Conservation (phyloP, 2,329 filamentous ascomycete genomes). For the Dactylellina parvicollis region DNA sequence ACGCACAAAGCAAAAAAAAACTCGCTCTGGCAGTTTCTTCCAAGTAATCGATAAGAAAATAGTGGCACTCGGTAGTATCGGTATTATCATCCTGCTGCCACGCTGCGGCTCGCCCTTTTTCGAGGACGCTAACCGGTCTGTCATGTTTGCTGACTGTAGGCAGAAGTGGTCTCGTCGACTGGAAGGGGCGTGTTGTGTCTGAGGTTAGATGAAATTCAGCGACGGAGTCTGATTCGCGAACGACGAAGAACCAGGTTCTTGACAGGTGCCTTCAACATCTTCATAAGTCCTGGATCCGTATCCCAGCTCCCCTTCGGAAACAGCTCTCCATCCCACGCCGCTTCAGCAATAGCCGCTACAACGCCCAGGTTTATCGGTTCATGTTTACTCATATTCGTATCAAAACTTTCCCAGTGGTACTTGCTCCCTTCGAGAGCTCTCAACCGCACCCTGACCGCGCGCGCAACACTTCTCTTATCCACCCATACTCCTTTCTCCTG, state of each 20-base stretch:
- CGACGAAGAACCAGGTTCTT: constrained; percentile 32
- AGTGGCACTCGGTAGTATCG: constrained; percentile 7
- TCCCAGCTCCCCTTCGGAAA: constrained; percentile 50
- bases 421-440: constrained; percentile 47
- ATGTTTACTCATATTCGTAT: constrained; percentile 53
- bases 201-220: constrained; percentile 5
- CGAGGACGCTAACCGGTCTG: too few species aligned
- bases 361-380: constrained; percentile 35
- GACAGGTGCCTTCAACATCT: constrained; percentile 38
- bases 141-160: constrained; percentile 4
- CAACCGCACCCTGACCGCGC: constrained; percentile 56
- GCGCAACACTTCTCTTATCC: constrained; percentile 52
- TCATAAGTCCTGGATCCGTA: constrained; percentile 28
- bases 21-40: constrained; percentile 6
- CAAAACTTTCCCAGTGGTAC: constrained; percentile 40
- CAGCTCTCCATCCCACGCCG: constrained; percentile 50
- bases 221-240: constrained; percentile 8
- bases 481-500: constrained; percentile 54
- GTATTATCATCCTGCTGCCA: not conserved
- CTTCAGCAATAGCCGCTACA: constrained; percentile 51
- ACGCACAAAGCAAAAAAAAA: constrained; percentile 28
- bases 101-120: constrained; percentile 7
- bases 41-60: constrained; percentile 44
- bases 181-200: not conserved
- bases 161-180: not conserved